Base-by-base conservation (phyloP, 2,329 filamentous ascomycete species). In the Penicillium verrucosum region DNA sequence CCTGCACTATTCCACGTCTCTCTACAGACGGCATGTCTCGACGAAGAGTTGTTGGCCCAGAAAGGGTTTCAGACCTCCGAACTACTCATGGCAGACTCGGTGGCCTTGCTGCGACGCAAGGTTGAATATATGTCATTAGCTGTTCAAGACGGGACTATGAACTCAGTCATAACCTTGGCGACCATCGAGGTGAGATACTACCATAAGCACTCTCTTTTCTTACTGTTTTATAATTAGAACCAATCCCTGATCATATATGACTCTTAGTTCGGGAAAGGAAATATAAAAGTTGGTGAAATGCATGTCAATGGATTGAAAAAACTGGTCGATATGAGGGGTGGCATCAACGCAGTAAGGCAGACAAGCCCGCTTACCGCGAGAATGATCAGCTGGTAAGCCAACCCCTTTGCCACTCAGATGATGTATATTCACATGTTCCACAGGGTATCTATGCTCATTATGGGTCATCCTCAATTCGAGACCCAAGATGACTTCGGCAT, bases 371-470 rank as follows among this genome's bases (percentile, higher is more conserved):
- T 84, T 0, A 83, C 80, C 0, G 81, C 80, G 8, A 77, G 81
- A 53, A 84, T 84, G 81, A 71, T 83, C 10, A 73, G 75, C 57
- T 83, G 81, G 81, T 82, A 64, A 70, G 78, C 63, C 10, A 0
- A 27, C 5, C 12, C 4, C 9, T 18, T 12, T 12, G 4, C 25
- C 0, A 32, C 11, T 2, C 5, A 25, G 9, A 32, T 7, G 10
- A 3, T 14, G 27, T 49, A 36, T 46, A 21, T 27, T 55, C 23
- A 60, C 50, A 51, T 41, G 25, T 43, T 10, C 6, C 1, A 3
- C 32, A 85, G 83, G 83, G 81, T 85, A n/a, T 82, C 82, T 0
- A 75, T 85, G 75, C 71, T 85, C 4, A 75, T 85, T 6, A 81
- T 73, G 56, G 79, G 80, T 8, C 50, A 62, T 25, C 82, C 82